Percentiles rank a stretch among this genome's conserved stretches.
These are phyloP conservation scores for Musa troglodytarum DNA, from an alignment of 176 grass and related monocot genomes.

Conservation along the genomic window DNA sequence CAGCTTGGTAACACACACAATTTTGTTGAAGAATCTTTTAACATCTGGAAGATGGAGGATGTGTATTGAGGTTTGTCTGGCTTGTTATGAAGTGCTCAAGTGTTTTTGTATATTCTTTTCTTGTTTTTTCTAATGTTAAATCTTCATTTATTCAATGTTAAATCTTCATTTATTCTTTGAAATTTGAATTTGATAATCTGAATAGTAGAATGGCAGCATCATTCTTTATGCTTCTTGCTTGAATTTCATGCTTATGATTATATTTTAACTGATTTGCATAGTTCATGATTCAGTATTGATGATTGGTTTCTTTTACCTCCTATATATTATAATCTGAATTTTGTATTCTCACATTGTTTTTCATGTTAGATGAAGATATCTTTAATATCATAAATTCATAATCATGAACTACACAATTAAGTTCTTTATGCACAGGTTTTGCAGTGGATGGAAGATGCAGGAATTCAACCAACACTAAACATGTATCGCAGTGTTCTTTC, in stretches of 20 bases:
- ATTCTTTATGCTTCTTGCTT: no score
- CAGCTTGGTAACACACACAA: conserved; percentile 49
- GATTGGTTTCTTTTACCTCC: not conserved
- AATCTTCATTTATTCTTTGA: not conserved
- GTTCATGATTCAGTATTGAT: no score
- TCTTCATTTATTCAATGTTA: not conserved
- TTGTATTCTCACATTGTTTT: not conserved
- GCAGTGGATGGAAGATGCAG: conserved; percentile 93
- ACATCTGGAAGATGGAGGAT: conserved; percentile 89
- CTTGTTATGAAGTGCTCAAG: not conserved
- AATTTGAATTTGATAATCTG: no score
- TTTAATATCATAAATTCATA: not conserved
- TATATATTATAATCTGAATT: conserved; percentile 4
- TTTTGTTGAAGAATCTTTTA: conserved; percentile 79
- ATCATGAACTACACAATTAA: not conserved
- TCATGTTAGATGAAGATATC: not conserved
- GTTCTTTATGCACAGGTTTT: conserved; percentile 47
- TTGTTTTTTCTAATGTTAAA: not conserved
- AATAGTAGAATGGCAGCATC: no score
- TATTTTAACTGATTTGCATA: no score
- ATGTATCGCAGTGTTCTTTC: conserved; percentile 74
- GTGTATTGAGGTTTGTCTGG: conserved; percentile 59
- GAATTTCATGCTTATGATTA: no score
- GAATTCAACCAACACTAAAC: conserved; percentile 49
- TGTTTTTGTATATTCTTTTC: not conserved